Evolutionary conservation across 306 rosid genomes (phyloP).

Genomic region (Cicer arietinum): DNA sequence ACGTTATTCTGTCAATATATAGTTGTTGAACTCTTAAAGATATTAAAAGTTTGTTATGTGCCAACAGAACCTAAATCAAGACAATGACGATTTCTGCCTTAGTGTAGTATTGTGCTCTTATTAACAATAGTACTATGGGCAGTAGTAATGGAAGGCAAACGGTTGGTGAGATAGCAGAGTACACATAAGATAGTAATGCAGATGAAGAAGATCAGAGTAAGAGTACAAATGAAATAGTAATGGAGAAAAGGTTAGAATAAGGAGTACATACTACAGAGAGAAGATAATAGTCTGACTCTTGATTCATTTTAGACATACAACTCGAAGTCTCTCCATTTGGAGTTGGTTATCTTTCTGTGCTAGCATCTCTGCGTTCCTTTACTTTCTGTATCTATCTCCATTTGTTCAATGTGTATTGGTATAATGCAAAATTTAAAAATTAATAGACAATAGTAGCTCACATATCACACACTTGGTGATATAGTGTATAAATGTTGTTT

Average conservation of each 20-base stretch:
- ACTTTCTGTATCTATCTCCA: neutral
- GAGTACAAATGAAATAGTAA: too few relatives aligned
- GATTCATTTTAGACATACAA: neutral
- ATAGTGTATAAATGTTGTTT: slow-evolving; percentile 3
- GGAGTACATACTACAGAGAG: neutral
- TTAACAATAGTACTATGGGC: neutral
- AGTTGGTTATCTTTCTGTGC: neutral
- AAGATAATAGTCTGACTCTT: neutral
- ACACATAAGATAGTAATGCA: neutral
- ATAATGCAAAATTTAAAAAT: neutral
- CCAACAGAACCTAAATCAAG: neutral
- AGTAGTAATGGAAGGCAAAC: neutral
- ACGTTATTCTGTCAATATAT: too few relatives aligned
- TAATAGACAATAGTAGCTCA: neutral
- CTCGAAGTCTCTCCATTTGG: neutral
- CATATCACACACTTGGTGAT: slow-evolving; percentile 2
- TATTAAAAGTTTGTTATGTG: neutral
- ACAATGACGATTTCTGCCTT: neutral
- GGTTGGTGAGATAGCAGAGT: neutral
- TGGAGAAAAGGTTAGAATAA: too few relatives aligned
- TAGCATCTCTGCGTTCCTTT: neutral
- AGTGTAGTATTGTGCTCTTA: neutral
- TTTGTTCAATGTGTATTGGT: neutral
- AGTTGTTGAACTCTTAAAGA: neutral
- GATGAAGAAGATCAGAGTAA: neutral